Evolutionary conservation across 768 basidiomycete genomes (phyloP).

Genomic region (Termitomyces sp.): DNA sequence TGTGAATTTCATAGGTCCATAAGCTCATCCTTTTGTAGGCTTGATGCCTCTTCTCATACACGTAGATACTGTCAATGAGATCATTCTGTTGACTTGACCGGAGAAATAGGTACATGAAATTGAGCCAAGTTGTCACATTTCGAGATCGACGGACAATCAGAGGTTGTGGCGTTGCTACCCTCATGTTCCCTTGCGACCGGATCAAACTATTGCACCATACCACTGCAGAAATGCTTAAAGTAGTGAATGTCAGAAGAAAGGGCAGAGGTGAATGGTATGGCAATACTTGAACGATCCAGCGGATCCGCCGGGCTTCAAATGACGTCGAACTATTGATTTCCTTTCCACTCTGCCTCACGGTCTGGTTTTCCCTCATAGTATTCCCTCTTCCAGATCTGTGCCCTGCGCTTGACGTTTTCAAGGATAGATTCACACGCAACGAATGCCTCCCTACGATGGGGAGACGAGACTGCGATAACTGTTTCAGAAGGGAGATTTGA

Average conservation of each 20-base stretch:
- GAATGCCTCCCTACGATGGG: slow-evolving; percentile 82
- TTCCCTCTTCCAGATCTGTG: slow-evolving; percentile 91
- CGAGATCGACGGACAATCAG: slow-evolving; percentile 2
- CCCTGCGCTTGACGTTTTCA: slow-evolving; percentile 81
- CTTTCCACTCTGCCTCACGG: slow-evolving; percentile 66
- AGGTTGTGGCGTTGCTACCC: background rate
- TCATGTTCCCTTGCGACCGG: slow-evolving; percentile 5
- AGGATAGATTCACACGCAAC: slow-evolving; percentile 75
- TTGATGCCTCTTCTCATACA: background rate
- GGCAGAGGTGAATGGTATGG: background rate
- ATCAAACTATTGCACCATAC: background rate
- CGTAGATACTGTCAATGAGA: slow-evolving; percentile 3
- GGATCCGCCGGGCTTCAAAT: background rate
- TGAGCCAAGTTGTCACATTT: background rate
- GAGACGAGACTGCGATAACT: slow-evolving; percentile 81
- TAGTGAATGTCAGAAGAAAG: background rate
- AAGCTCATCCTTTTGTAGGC: background rate
- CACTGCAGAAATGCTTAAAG: background rate
- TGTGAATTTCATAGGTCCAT: no score
- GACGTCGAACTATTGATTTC: slow-evolving; percentile 34
- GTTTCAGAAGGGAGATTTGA: background rate
- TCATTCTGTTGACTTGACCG: slow-evolving; percentile 3
- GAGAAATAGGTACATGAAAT: background rate
- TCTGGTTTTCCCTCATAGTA: slow-evolving; percentile 72
- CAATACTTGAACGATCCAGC: background rate